Evolutionary conservation across 805 yeast genomes (phyloP).

Genomic region (Starmerella apis): DNA sequence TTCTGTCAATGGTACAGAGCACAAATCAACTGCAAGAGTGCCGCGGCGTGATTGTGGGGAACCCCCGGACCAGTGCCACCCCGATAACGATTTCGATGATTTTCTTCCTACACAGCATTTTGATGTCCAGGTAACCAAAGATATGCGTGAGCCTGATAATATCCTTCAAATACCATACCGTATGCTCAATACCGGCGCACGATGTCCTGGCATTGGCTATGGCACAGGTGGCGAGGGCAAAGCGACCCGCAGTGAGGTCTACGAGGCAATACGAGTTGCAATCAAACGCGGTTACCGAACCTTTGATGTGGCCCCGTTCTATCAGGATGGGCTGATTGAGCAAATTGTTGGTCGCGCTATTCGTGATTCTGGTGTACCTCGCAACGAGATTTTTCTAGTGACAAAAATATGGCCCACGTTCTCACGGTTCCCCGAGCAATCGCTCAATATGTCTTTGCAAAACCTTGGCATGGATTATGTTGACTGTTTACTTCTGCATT

Average conservation of each 20-base stretch:
- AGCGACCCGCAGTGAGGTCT: slow-evolving; percentile 31
- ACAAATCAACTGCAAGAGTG: not conserved
- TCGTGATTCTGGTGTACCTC: slow-evolving; percentile 37
- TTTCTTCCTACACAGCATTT: not conserved
- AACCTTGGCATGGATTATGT: slow-evolving; percentile 64
- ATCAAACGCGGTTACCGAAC: slow-evolving; percentile 58
- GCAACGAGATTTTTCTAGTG: slow-evolving; percentile 57
- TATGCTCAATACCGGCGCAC: slow-evolving; percentile 46
- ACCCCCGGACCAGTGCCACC: too few species aligned
- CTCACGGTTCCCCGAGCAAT: slow-evolving; percentile 38
- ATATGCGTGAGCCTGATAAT: not conserved
- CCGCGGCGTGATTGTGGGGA: too few species aligned
- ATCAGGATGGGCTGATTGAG: slow-evolving; percentile 44
- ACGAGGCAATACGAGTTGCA: slow-evolving; percentile 48
- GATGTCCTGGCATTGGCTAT: slow-evolving; percentile 59
- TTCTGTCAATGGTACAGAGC: not conserved
- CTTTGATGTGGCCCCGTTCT: slow-evolving; percentile 65
- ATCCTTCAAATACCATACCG: slow-evolving; percentile 12
- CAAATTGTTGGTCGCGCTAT: slow-evolving; percentile 43
- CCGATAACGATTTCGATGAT: not conserved
- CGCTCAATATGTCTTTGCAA: slow-evolving; percentile 48
- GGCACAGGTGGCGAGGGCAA: slow-evolving; percentile 51
- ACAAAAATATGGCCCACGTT: slow-evolving; percentile 46
- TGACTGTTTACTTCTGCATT: slow-evolving; percentile 69
- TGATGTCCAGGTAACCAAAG: not conserved